These are phyloP conservation scores for Coccomyxa sp. DNA, from an alignment of 139 green algal genomes.

Conservation along the genomic window DNA sequence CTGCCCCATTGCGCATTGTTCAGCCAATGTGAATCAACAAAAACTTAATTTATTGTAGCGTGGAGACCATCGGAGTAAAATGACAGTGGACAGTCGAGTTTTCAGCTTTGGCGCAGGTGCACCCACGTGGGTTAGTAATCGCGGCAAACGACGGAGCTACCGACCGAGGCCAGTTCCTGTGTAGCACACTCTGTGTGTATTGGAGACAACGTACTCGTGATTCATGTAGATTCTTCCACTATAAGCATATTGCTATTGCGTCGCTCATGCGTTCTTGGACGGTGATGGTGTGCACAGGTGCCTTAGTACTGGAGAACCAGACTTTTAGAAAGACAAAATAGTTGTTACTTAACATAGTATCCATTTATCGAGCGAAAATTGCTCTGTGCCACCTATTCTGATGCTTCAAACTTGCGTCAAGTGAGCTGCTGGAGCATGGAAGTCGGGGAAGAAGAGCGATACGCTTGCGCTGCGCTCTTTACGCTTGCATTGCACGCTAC, in stretches of 20 bases:
- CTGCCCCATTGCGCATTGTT: no score
- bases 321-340: no score
- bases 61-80: not conserved
- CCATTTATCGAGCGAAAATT: no score
- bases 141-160: not conserved
- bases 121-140: not conserved
- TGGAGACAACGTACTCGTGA: no score
- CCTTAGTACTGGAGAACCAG: no score
- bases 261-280: not conserved
- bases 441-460: conserved; percentile 51
- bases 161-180: not conserved
- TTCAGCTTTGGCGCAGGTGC: not conserved
- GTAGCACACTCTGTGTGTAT: no score
- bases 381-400: no score
- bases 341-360: no score
- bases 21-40: no score
- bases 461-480: conserved; percentile 56
- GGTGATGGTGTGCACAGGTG: no score
- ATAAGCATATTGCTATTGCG: not conserved
- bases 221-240: not conserved
- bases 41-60: no score
- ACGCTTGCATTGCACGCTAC: conserved; percentile 63
- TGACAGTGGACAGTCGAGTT: not conserved
- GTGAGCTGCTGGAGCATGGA: conserved; percentile 41
- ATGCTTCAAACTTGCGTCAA: no score